Base-by-base conservation (phyloP, 148 eudicot genomes). In the Arbutus unedo region DNA sequence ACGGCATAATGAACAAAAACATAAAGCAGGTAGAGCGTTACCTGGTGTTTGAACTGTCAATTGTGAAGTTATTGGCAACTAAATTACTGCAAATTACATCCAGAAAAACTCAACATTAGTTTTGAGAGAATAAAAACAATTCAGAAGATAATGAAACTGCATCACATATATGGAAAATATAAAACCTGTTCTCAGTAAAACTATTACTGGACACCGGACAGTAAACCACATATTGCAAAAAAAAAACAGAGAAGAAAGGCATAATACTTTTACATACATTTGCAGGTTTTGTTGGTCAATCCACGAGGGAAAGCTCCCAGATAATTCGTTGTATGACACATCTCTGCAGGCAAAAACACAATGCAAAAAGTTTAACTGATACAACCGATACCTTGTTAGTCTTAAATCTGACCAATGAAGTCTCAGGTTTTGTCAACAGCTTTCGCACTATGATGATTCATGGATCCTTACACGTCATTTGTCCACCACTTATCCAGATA, bases 221-320 rank as follows among this genome's bases (percentile, higher is more conserved):
- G 15, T 4, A 41, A 44, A 74, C 59, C 54, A 60, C 76, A 78
- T 59, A 57, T 68, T 31, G 21, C 16, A 6, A 1, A 1, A 64
- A 38, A 59, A 8, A 38, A 4, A 68, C 9, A 41, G 16, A 41
- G 47, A 41, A 60, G 16, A 75, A 11, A 62, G 14, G 45, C 9
- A 19, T 0, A 44, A 57, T 0, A 16, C 73, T 48, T 45, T 55
- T 53, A 87, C 96, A 31, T 91, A 96, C 98, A 92, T 82, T 88
- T 96, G 94, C 47, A 91, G 80, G 81, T 85, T 86, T 81, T 51
- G 74, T 44, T 85, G 78, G 76, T 62, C 82, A 88, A 87, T 79
- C 98, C 98, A 96, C 78, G 95, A 89, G 53, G 98, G 98, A 51
- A 96, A 81, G 83, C 83, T 90, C 77, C 98, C 97, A 21, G 96